Evolutionary conservation across 441 rosid genomes (phyloP).

Genomic region (Adansonia gregorii): DNA sequence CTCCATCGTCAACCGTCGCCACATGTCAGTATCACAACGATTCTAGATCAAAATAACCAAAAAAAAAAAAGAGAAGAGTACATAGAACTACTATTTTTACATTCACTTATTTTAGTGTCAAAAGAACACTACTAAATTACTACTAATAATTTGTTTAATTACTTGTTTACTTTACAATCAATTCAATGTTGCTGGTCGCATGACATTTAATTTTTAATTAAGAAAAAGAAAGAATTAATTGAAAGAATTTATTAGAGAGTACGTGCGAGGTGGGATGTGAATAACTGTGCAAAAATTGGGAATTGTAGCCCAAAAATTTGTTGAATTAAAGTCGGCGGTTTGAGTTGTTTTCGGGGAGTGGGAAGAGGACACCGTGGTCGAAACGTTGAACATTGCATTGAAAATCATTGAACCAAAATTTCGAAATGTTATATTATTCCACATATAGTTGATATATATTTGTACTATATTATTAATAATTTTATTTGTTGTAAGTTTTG

Average conservation of each 20-base stretch:
- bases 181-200: slow-evolving; percentile 2
- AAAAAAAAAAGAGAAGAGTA: slow-evolving; percentile 18
- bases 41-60: slow-evolving; percentile 35
- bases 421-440: no score
- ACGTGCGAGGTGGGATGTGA: no score
- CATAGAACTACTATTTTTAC: slow-evolving; percentile 29
- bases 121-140: slow-evolving; percentile 5
- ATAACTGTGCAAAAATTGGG: no score
- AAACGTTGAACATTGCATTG: slow-evolving; percentile 60
- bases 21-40: slow-evolving; percentile 89
- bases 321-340: no score
- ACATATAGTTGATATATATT: no score
- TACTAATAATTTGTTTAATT: slow-evolving; percentile 31
- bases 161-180: slow-evolving; percentile 19
- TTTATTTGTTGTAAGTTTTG: no score
- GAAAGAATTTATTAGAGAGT: no score
- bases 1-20: slow-evolving; percentile 77
- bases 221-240: no score
- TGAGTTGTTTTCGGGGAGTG: background rate
- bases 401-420: slow-evolving; percentile 35
- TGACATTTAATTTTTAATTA: slow-evolving; percentile 12
- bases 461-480: no score
- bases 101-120: background rate
- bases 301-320: no score
- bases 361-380: slow-evolving; percentile 62